These are phyloP conservation scores for Emericellopsis cladophorae DNA, from an alignment of 2,329 filamentous ascomycete species.

Conservation along the genomic window DNA sequence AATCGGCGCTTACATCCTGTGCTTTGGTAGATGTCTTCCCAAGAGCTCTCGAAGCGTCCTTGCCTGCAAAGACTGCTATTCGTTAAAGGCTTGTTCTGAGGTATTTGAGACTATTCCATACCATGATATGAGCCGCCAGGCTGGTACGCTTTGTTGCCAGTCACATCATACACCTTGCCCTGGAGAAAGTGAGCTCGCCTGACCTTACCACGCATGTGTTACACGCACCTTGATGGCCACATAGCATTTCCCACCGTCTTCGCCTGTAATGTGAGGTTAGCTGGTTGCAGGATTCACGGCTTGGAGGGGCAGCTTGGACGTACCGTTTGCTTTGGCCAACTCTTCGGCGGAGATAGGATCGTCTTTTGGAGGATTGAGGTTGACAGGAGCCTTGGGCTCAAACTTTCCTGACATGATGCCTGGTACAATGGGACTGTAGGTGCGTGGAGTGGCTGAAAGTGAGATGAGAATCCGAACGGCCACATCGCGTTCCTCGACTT, in stretches of 20 bases:
- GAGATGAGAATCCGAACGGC: neutral
- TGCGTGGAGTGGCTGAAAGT: too few relatives aligned
- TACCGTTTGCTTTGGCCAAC: conserved; percentile 74
- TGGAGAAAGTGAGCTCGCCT: conserved; percentile 18
- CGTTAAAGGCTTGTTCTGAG: too few relatives aligned
- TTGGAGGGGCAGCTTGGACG: conserved; percentile 13
- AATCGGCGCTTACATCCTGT: conserved; percentile 74
- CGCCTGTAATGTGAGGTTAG: conserved; percentile 32
- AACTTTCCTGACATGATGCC: conserved; percentile 51
- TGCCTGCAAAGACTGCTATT: conserved; percentile 75
- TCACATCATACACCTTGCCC: conserved; percentile 92
- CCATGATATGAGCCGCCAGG: conserved; percentile 76
- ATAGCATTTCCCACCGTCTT: conserved; percentile 51
- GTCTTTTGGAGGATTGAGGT: conserved; percentile 73
- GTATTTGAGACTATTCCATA: conserved; percentile 26
- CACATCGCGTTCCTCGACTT: too few relatives aligned
- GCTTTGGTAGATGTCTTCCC: conserved; percentile 75
- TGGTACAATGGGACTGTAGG: neutral
- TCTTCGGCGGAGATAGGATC: conserved; percentile 75
- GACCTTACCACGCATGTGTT: neutral
- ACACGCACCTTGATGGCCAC: conserved; percentile 53
- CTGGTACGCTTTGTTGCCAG: conserved; percentile 75
- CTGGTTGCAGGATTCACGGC: neutral
- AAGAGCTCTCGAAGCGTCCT: conserved; percentile 87
- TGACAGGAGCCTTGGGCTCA: conserved; percentile 64